phyloP scores from a whole-genome alignment of 345 rosid species.

The Theobroma cacao region DNA sequence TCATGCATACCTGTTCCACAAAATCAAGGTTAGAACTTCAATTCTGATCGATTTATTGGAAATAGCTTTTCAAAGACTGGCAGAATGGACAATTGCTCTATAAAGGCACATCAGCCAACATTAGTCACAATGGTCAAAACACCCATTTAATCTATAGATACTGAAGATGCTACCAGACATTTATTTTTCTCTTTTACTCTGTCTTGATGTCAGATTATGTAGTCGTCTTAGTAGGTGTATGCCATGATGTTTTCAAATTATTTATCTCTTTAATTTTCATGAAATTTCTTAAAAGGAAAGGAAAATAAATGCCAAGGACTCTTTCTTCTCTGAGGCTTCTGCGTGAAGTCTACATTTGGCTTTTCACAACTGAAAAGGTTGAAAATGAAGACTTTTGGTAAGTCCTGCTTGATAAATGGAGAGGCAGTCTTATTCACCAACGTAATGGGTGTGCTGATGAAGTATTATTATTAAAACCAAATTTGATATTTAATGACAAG shows the following conservation, averaged over 20 bases:
- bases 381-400: too few species aligned
- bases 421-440: too few species aligned
- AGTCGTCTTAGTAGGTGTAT: background rate
- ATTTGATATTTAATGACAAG: too few species aligned
- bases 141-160: background rate
- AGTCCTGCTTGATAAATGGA: too few species aligned
- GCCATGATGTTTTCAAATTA: constrained; percentile 7
- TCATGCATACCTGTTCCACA: constrained; percentile 70
- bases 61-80: background rate
- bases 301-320: too few species aligned
- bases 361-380: too few species aligned
- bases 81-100: background rate
- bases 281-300: too few species aligned
- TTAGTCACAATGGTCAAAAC: background rate
- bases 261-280: too few species aligned
- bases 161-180: background rate
- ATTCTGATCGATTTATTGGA: background rate
- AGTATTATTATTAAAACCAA: too few species aligned
- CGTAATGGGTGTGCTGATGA: too few species aligned
- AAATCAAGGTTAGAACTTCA: constrained; percentile 60
- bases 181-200: background rate
- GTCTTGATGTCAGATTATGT: constrained; percentile 7
- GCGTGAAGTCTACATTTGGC: too few species aligned
- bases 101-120: background rate
- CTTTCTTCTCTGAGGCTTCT: too few species aligned